Evolutionary conservation across 352 stramenopile species (phyloP).

Genomic region (Pseudoperonospora humuli): DNA sequence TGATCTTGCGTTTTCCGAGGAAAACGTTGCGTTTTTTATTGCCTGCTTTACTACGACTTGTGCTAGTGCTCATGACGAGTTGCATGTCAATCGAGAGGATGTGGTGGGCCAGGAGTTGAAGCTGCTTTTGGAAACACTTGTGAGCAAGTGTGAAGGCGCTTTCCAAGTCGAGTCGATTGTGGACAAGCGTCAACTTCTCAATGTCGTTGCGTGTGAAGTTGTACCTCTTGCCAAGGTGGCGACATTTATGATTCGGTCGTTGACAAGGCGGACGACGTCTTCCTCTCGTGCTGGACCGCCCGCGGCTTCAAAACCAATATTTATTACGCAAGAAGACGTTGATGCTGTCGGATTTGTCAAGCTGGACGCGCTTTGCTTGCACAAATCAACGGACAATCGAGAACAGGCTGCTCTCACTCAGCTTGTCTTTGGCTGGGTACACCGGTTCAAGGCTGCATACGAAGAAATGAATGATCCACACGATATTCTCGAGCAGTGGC

Average conservation of each 20-base stretch:
- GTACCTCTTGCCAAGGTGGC: conserved; percentile 62
- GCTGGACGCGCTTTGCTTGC: conserved; percentile 13
- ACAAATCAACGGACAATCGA: conserved; percentile 3
- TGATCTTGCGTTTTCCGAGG: conserved; percentile 40
- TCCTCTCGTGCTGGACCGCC: conserved; percentile 7
- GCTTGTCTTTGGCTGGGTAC: conserved; percentile 50
- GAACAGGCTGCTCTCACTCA: conserved; percentile 19
- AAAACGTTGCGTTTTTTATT: conserved; percentile 48
- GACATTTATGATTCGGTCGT: conserved; percentile 54
- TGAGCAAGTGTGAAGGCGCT: conserved; percentile 21
- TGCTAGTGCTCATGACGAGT: conserved; percentile 1
- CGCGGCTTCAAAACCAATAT: conserved; percentile 44
- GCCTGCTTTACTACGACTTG: conserved; percentile 29
- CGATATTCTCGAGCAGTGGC: conserved; percentile 64
- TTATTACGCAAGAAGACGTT: conserved; percentile 44
- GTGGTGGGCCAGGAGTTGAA: conserved; percentile 24
- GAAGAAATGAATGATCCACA: conserved; percentile 73
- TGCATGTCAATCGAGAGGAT: conserved; percentile 13
- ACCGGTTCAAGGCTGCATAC: conserved; percentile 64
- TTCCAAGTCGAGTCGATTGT: conserved; percentile 27
- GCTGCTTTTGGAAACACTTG: conserved; percentile 18
- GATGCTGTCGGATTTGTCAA: conserved; percentile 42
- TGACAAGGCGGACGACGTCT: conserved; percentile 7
- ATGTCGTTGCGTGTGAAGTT: conserved; percentile 69
- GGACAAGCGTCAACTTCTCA: conserved; percentile 48